These are phyloP conservation scores for Linum usitatissimum DNA, from an alignment of 345 rosid genomes.

Conservation along the genomic window DNA sequence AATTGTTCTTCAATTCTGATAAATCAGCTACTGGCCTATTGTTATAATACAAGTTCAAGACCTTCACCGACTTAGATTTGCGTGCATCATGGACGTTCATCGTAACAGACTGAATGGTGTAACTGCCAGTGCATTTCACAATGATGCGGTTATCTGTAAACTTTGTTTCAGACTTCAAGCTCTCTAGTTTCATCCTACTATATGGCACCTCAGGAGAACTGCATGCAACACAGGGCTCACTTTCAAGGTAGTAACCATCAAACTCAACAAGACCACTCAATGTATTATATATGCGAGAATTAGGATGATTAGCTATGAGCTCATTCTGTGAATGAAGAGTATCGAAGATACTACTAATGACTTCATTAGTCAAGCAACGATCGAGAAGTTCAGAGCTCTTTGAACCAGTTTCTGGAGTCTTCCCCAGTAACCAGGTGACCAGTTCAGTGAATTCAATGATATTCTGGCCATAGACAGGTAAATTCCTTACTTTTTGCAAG, in stretches of 20 bases:
- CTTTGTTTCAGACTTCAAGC: slow-evolving; percentile 94
- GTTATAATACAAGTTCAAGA: slow-evolving; percentile 87
- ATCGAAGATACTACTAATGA: slow-evolving; percentile 71
- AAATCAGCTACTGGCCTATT: slow-evolving; percentile 94
- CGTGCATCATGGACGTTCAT: slow-evolving; percentile 99
- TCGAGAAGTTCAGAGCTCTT: slow-evolving; percentile 61
- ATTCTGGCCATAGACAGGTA: slow-evolving; percentile 94
- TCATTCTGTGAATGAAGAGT: slow-evolving; percentile 90
- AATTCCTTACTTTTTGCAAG: slow-evolving; percentile 52
- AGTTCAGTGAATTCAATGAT: slow-evolving; percentile 90
- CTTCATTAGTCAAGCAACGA: slow-evolving; percentile 68
- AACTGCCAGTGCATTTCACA: slow-evolving; percentile 97
- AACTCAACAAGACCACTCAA: slow-evolving; percentile 89
- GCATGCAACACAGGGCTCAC: slow-evolving; percentile 98
- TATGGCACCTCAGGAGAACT: slow-evolving; percentile 99
- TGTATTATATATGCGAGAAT: slow-evolving; percentile 90
- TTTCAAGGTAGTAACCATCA: slow-evolving; percentile 98
- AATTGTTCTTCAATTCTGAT: slow-evolving; percentile 91
- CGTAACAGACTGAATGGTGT: slow-evolving; percentile 87
- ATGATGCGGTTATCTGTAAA: slow-evolving; percentile 96
- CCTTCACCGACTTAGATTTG: slow-evolving; percentile 94
- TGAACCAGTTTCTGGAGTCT: slow-evolving; percentile 60
- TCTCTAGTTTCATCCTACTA: slow-evolving; percentile 94
- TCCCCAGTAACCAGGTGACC: slow-evolving; percentile 66
- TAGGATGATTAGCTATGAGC: slow-evolving; percentile 96